Base-by-base conservation (phyloP, 2,329 filamentous ascomycete genomes). In the Aspergillus proliferans region DNA sequence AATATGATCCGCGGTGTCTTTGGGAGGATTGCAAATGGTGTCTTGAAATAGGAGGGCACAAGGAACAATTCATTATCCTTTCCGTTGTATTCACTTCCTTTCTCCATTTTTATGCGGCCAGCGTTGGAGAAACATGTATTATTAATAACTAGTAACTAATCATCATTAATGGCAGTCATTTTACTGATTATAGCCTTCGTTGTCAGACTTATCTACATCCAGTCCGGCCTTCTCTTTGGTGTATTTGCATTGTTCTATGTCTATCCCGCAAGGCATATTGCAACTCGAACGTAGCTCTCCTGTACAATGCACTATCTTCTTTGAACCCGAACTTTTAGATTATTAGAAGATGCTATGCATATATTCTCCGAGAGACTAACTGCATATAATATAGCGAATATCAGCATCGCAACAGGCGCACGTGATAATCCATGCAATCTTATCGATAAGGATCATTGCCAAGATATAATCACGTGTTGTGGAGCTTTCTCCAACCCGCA, bases 1-100 rank as follows among this genome's bases (percentile, higher is more conserved):
- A 67, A 63, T 26, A 73, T 82, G 57, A 84, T 90, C 22, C 76
- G 86, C 49, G 86, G 86, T 4, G 78, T 89, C 41, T 70, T 89
- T 52, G 87, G 86, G 6, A 77, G 72, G 18, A 61, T 90, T 22
- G 53, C 58, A 24, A 54, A 52, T 8, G 55, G 57, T 12, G 57
- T 68, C 19, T 47, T 68, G 54, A 61, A 56, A 41, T 60, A 39
- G 18, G 18, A 40, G 15, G 15, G 15, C 8, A 22, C 15, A 19
- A 18, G 18, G 18, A 12, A 18, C 9, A 10, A 15, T 21, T 21
- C 19, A 19, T 10, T 18, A 18, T 36, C 8, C n/a, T 36, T 40
- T 15, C 36, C 15, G 36, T 39, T 9, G 36, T 15, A 18, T 19
- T 39, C 33, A n/a, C n/a, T 9, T 19, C n/a, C 34, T 38, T n/a